Evolutionary conservation across 306 rosid genomes (phyloP).

Genomic region (Prunus mongolica): DNA sequence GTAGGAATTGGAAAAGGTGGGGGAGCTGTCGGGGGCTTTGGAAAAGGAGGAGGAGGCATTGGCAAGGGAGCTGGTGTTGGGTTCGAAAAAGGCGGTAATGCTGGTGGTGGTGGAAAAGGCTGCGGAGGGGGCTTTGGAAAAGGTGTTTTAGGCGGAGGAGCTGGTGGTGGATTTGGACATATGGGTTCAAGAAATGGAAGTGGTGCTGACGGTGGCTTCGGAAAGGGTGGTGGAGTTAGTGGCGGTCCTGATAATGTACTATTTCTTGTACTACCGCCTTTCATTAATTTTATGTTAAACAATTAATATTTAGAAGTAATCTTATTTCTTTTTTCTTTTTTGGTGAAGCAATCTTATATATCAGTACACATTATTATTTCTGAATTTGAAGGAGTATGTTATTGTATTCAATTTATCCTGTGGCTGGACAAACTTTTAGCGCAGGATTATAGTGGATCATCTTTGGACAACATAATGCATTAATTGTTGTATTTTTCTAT

Average conservation of each 20-base stretch:
- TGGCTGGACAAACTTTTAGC: no score
- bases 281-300: not conserved
- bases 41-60: constrained; percentile 21
- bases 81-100: not conserved
- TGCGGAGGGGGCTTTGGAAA: constrained; percentile 20
- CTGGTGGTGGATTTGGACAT: constrained; percentile 23
- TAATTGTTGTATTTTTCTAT: no score
- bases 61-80: constrained; percentile 24
- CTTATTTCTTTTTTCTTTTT: no score
- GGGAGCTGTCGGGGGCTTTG: constrained; percentile 18
- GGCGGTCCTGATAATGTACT: not conserved
- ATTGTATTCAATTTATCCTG: no score
- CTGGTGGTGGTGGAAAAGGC: constrained; percentile 33
- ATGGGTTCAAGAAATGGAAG: not conserved
- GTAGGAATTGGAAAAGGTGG: not conserved
- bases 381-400: no score
- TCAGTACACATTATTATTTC: no score
- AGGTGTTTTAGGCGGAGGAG: not conserved
- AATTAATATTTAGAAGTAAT: no score
- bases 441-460: no score
- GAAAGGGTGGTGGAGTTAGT: constrained; percentile 4
- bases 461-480: no score
- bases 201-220: not conserved
- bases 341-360: no score
- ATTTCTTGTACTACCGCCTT: not conserved